Percentiles rank a stretch among this genome's conserved stretches.
These are phyloP conservation scores for Cenchrus americanus DNA, from an alignment of 176 grass and related monocot species.

Conservation along the genomic window DNA sequence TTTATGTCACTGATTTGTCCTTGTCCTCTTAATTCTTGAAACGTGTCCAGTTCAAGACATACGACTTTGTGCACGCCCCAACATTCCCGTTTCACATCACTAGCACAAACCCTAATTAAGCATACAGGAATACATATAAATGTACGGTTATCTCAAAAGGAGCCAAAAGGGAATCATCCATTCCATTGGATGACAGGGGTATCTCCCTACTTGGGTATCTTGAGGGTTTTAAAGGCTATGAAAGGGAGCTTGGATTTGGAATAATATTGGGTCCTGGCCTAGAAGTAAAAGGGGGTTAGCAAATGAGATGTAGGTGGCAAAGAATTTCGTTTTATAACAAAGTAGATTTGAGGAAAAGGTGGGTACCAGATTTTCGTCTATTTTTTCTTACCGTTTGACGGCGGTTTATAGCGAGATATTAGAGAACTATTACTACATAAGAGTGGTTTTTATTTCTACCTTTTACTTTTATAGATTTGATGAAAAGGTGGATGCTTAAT, in stretches of 20 bases:
- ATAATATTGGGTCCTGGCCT: conserved; percentile 36
- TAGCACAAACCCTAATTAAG: conserved; percentile 46
- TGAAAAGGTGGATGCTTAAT: not conserved
- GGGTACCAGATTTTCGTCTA: not conserved
- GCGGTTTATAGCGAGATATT: not conserved
- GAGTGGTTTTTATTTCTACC: not conserved
- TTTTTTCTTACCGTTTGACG: not conserved
- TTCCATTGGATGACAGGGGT: conserved; percentile 50
- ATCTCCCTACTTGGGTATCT: conserved; percentile 52
- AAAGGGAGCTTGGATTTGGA: conserved; percentile 43
- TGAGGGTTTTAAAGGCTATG: conserved; percentile 50
- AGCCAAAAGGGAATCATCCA: conserved; percentile 51
- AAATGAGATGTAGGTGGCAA: conserved; percentile 35
- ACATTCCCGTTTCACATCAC: conserved; percentile 55
- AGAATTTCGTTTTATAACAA: conserved; percentile 36
- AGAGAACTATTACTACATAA: not conserved
- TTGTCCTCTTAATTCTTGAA: conserved; percentile 48
- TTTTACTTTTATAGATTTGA: not conserved
- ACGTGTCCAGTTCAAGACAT: conserved; percentile 59
- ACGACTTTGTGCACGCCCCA: conserved; percentile 34
- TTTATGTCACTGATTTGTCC: conserved; percentile 24
- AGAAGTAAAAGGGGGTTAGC: conserved; percentile 20
- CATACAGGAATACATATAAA: conserved; percentile 31
- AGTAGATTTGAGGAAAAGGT: conserved; percentile 36
- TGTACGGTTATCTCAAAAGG: conserved; percentile 50